Evolutionary conservation across 208 protist species (phyloP).

Genomic region (Herpetomonas tarakana): DNA sequence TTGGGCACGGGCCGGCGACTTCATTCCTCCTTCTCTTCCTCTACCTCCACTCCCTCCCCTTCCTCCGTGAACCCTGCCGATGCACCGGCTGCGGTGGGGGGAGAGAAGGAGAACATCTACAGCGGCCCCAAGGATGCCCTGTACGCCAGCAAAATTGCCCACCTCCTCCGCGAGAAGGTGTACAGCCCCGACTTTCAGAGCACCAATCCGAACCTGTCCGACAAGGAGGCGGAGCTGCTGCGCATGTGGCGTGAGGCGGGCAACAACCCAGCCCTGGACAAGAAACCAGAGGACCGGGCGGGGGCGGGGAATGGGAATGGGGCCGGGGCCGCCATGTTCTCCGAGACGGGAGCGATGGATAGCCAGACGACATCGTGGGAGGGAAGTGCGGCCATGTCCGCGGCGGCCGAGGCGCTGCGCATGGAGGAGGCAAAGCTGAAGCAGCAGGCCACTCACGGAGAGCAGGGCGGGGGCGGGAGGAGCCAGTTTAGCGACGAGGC

Average conservation of each 20-base stretch:
- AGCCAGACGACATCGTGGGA: not conserved
- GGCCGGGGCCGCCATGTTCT: not conserved
- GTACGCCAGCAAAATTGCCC: conserved; percentile 20
- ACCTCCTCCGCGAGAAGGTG: conserved; percentile 23
- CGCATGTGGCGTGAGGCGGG: conserved; percentile 28
- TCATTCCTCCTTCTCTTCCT: too few species aligned
- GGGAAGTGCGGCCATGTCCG: not conserved
- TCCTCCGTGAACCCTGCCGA: too few species aligned
- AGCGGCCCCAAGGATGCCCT: not conserved
- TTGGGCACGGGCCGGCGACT: too few species aligned
- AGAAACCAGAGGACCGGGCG: not conserved
- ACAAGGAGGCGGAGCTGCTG: conserved; percentile 33
- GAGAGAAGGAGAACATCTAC: conserved; percentile 4
- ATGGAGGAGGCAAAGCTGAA: not conserved
- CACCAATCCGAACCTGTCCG: conserved; percentile 11
- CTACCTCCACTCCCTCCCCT: too few species aligned
- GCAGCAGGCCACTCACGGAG: not conserved
- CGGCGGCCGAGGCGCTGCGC: not conserved
- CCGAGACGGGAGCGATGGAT: not conserved
- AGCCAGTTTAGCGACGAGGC: conserved; percentile 17
- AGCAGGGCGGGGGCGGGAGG: conserved; percentile 13
- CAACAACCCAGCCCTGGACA: conserved; percentile 13
- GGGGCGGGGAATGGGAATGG: not conserved
- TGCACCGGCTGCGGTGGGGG: too few species aligned
- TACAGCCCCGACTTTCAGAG: conserved; percentile 17